These are phyloP conservation scores for Inonotus obliquus DNA, from an alignment of 1,284 basidiomycete species.

Conservation along the genomic window DNA sequence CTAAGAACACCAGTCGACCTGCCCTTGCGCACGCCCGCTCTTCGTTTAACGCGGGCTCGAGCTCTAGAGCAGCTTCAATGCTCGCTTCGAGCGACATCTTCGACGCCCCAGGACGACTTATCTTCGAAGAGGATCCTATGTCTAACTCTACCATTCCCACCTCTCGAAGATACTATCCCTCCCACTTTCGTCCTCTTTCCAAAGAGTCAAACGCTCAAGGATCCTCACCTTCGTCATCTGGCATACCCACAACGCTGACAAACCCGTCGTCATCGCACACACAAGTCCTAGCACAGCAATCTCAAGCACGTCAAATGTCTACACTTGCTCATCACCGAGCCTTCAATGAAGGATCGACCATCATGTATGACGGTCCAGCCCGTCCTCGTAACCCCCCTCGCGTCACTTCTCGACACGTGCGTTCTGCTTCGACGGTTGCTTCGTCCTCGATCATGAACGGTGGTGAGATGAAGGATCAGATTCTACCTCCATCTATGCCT, in stretches of 20 bases:
- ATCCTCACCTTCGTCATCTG: background rate
- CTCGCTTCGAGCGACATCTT: constrained; percentile 1
- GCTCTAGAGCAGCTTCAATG: background rate
- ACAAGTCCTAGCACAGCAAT: background rate
- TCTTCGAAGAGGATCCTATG: background rate
- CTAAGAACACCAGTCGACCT: background rate
- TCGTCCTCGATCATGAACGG: background rate
- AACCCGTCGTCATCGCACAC: background rate
- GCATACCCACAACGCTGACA: background rate
- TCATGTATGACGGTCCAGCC: constrained; percentile 5
- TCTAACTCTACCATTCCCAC: background rate
- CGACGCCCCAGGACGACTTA: background rate
- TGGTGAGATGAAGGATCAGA: background rate
- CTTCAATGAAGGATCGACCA: background rate
- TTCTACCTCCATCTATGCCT: background rate
- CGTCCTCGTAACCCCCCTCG: constrained; percentile 4
- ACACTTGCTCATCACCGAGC: background rate
- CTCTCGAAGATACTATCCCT: background rate
- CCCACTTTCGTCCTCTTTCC: background rate
- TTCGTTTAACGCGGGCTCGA: background rate
- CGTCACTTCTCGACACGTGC: constrained; percentile 1
- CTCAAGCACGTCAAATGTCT: background rate
- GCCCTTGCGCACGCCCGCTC: background rate
- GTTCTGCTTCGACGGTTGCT: background rate
- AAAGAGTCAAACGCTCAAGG: background rate